Conservation (phyloP, 768 basidiomycete genomes). For the Mrakia blollopis region DNA sequence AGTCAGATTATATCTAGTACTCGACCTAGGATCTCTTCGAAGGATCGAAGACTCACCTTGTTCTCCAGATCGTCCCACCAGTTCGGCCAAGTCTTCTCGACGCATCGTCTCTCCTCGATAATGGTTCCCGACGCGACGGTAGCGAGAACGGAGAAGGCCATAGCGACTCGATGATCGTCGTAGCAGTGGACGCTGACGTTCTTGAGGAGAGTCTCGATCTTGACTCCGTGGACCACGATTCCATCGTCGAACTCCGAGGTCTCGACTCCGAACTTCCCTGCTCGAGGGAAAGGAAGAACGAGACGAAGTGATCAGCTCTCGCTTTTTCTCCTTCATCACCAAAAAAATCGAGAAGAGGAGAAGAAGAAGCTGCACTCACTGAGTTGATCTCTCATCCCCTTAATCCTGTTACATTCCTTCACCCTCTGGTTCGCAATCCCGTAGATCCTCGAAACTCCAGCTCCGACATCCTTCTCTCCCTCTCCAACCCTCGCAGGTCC, state of each 20-base stretch:
- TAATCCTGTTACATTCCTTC: constrained; percentile 95
- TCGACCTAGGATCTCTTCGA: not conserved
- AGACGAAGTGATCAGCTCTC: constrained; percentile 2
- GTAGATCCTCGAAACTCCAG: constrained; percentile 67
- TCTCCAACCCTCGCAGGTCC: constrained; percentile 12
- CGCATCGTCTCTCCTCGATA: constrained; percentile 93
- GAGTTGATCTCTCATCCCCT: constrained; percentile 92
- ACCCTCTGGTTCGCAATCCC: constrained; percentile 98
- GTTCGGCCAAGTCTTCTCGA: constrained; percentile 99
- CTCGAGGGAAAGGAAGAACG: no score
- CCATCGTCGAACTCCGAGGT: constrained; percentile 91
- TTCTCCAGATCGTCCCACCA: constrained; percentile 99
- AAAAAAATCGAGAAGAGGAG: not conserved
- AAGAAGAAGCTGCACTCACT: constrained; percentile 50
- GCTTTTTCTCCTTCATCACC: not conserved
- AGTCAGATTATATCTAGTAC: not conserved
- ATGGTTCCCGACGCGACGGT: constrained; percentile 65
- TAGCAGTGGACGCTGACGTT: constrained; percentile 90
- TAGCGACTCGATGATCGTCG: constrained; percentile 96
- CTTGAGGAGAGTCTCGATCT: constrained; percentile 57
- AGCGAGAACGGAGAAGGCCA: constrained; percentile 91
- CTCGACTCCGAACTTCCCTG: constrained; percentile 90
- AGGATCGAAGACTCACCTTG: constrained; percentile 55
- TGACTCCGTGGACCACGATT: constrained; percentile 77
- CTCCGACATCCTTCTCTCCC: constrained; percentile 42